Conservation (phyloP, 768 basidiomycete genomes). For the Megacollybia marginata region DNA sequence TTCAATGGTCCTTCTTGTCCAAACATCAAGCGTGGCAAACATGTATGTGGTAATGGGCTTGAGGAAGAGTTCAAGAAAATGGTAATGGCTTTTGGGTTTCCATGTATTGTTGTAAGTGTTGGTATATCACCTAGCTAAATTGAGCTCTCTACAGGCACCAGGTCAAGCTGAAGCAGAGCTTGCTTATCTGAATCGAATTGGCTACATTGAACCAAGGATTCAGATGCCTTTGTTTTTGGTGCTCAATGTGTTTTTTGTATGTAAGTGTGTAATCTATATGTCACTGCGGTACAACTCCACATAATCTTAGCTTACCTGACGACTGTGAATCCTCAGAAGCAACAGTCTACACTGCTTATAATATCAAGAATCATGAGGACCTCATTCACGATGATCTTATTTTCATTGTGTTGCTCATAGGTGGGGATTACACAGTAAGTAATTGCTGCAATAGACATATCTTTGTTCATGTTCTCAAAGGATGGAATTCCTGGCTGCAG, state of each 20-base stretch:
- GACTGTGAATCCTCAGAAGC: conserved; percentile 43
- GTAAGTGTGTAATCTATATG: conserved; percentile 12
- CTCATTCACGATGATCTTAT: conserved; percentile 23
- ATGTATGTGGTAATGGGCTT: conserved; percentile 16
- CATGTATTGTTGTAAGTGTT: conserved; percentile 16
- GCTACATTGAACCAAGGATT: conserved; percentile 45
- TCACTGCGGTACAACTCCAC: conserved; percentile 3
- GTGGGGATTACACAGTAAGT: conserved; percentile 34
- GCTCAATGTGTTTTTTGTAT: conserved; percentile 32
- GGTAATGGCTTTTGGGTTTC: conserved; percentile 36
- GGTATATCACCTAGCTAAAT: no score
- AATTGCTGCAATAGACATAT: neutral
- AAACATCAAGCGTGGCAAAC: conserved; percentile 28
- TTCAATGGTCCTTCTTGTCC: conserved; percentile 42
- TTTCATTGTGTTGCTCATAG: conserved; percentile 30
- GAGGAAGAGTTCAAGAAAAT: conserved; percentile 20
- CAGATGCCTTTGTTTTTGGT: conserved; percentile 42
- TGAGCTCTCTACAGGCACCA: conserved; percentile 32
- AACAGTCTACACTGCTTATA: conserved; percentile 11
- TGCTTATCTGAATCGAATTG: conserved; percentile 32
- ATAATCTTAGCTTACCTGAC: conserved; percentile 28
- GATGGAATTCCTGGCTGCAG: conserved; percentile 15
- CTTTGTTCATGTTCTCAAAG: neutral
- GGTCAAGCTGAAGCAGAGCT: conserved; percentile 53
- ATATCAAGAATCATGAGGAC: conserved; percentile 15